These are phyloP conservation scores for Eruca vesicaria DNA, from an alignment of 441 rosid species.

Conservation along the genomic window DNA sequence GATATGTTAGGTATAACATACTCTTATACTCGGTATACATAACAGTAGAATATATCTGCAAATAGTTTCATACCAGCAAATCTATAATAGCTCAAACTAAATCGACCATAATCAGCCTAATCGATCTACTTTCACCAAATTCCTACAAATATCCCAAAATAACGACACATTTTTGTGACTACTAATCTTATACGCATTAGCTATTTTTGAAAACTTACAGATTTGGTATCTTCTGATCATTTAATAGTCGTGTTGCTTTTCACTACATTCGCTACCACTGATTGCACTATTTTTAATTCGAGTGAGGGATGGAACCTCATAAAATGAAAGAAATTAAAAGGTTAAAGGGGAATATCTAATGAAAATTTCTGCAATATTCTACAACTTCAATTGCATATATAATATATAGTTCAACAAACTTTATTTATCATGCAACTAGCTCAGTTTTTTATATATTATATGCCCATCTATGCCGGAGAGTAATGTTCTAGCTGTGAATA, in stretches of 20 bases:
- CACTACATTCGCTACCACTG: neutral
- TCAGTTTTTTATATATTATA: neutral
- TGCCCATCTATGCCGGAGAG: neutral
- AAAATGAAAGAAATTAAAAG: neutral
- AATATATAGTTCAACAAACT: neutral
- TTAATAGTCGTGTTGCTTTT: neutral
- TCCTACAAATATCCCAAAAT: neutral
- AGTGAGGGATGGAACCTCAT: neutral
- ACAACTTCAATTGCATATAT: neutral
- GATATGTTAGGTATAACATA: no score
- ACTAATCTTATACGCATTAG: neutral
- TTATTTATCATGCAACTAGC: neutral
- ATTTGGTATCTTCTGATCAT: neutral
- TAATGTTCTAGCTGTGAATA: neutral
- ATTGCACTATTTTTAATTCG: neutral
- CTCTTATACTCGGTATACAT: neutral
- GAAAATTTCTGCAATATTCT: neutral
- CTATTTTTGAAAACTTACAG: neutral
- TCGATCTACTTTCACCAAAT: conserved; percentile 23
- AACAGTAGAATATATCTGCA: neutral
- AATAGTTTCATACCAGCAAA: neutral
- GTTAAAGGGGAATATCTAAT: neutral
- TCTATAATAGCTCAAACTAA: conserved; percentile 4
- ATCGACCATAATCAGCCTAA: conserved; percentile 30
- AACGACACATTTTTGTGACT: neutral